Percentiles rank a stretch among this genome's conserved stretches.
Evolutionary conservation across 805 yeast species (phyloP).

Genomic region (Ogataea angusta): DNA sequence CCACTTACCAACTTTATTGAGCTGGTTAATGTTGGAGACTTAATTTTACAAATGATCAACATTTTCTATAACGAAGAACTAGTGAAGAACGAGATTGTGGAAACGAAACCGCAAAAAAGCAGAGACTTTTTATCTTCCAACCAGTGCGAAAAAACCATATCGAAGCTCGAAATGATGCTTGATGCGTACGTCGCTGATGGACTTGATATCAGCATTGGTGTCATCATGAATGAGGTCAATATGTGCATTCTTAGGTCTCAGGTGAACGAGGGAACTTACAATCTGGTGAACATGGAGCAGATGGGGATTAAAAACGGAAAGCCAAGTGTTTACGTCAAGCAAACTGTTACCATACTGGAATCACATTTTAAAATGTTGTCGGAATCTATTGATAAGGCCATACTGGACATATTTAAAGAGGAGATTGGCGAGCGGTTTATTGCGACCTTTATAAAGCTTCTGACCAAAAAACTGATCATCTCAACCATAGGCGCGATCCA

Average conservation of each 20-base stretch:
- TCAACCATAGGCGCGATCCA: constrained; percentile 81
- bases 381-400: constrained; percentile 82
- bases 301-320: constrained; percentile 26
- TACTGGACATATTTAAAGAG: constrained; percentile 89
- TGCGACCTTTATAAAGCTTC: constrained; percentile 66
- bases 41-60: constrained; percentile 87
- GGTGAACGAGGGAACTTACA: constrained; percentile 48
- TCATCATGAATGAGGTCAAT: constrained; percentile 70
- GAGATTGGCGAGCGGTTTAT: constrained; percentile 90
- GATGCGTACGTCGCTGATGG: constrained; percentile 94
- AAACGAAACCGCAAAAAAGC: constrained; percentile 46
- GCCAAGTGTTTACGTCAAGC: constrained; percentile 60
- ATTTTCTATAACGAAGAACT: constrained; percentile 89
- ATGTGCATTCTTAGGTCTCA: constrained; percentile 21
- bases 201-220: constrained; percentile 85
- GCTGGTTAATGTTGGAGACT: constrained; percentile 86
- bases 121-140: constrained; percentile 76
- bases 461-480: constrained; percentile 64
- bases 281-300: constrained; percentile 23
- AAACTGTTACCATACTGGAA: constrained; percentile 58
- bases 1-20: constrained; percentile 88
- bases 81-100: constrained; percentile 48
- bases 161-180: constrained; percentile 67
- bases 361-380: constrained; percentile 70
- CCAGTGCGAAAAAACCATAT: constrained; percentile 61